These are phyloP conservation scores for Cryptococcus sp. DNA, from an alignment of 1,284 basidiomycete species.

Conservation along the genomic window DNA sequence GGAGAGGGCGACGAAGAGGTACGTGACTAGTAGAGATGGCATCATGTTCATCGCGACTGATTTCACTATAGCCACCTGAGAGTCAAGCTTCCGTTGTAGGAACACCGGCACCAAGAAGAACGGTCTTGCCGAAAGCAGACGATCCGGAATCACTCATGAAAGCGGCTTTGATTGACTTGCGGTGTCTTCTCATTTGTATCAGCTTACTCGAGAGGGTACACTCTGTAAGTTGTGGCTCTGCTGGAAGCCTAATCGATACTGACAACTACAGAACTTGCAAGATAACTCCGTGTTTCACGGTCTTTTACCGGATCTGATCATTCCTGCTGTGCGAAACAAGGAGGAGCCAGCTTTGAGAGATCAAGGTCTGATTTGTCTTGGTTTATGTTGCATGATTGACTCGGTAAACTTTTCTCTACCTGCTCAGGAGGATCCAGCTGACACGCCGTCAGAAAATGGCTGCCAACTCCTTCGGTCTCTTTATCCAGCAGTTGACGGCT, in stretches of 20 bases:
- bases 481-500: slow-evolving; percentile 75
- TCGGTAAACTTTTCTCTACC: slow-evolving; percentile 43
- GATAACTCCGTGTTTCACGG: slow-evolving; percentile 93
- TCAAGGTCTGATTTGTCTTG: slow-evolving; percentile 78
- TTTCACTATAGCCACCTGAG: slow-evolving; percentile 5
- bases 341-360: slow-evolving; percentile 72
- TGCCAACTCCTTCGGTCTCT: slow-evolving; percentile 78
- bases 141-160: slow-evolving; percentile 33
- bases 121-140: slow-evolving; percentile 11
- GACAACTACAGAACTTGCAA: slow-evolving; percentile 64
- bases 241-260: background rate
- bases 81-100: slow-evolving; percentile 17
- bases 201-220: slow-evolving; percentile 88
- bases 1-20: slow-evolving; percentile 50
- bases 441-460: slow-evolving; percentile 67
- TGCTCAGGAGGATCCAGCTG: background rate
- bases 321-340: slow-evolving; percentile 84
- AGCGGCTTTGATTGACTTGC: slow-evolving; percentile 68
- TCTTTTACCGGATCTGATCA: slow-evolving; percentile 79
- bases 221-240: slow-evolving; percentile 57
- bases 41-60: background rate
- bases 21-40: background rate
- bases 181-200: slow-evolving; percentile 82
- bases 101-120: slow-evolving; percentile 14
- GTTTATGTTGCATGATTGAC: slow-evolving; percentile 87